Evolutionary conservation across 176 grass and related monocot genomes (phyloP).

Genomic region (Eremochloa ophiuroides): DNA sequence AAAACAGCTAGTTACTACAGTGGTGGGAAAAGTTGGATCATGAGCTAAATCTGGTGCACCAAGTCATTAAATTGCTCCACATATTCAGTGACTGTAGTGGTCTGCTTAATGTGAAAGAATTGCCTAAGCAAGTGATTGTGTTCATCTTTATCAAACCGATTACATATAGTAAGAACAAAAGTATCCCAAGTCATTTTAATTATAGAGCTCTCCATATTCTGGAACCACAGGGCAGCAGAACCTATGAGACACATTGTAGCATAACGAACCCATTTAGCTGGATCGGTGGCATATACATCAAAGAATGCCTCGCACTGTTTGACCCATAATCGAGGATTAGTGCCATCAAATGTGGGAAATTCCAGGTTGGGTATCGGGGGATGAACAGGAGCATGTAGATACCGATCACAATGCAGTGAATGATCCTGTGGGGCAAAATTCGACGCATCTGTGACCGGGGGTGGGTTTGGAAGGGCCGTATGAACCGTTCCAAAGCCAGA

Average conservation of each 20-base stretch:
- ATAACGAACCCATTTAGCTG: accelerated
- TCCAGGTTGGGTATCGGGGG: accelerated
- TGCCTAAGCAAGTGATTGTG: background rate
- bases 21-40: background rate
- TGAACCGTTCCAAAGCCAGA: no score
- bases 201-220: accelerated
- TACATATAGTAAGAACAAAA: background rate
- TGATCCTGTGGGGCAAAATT: no score
- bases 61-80: background rate
- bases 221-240: background rate
- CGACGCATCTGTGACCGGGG: no score
- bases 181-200: accelerated
- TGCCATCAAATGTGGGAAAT: background rate
- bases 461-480: no score
- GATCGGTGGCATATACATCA: background rate
- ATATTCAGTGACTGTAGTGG: no score
- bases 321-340: background rate
- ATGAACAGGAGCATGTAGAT: no score
- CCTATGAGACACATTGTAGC: background rate
- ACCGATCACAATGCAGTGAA: no score
- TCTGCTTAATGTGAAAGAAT: no score
- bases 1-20: accelerated
- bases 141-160: background rate
- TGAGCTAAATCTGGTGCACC: background rate
- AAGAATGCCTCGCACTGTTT: background rate